Evolutionary conservation across 2,329 filamentous ascomycete genomes (phyloP).

Genomic region (Sporothrix sp.): DNA sequence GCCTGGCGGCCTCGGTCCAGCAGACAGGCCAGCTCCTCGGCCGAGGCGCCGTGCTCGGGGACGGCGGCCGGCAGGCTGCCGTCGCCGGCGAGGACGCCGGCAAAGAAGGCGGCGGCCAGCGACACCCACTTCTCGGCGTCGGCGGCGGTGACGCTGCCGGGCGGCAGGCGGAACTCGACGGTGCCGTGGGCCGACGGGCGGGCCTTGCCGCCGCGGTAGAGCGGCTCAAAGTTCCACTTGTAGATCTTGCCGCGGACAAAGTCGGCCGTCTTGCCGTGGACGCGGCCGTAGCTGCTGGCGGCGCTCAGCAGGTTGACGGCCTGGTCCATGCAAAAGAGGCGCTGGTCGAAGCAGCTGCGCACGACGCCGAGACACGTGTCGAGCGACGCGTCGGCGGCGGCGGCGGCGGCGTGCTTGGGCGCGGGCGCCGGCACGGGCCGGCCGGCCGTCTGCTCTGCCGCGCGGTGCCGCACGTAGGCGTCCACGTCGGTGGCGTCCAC

Average conservation of each 20-base stretch:
- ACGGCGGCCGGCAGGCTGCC: neutral
- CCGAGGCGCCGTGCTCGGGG: constrained; percentile 13
- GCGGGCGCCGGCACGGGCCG: neutral
- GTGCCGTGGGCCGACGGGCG: constrained; percentile 19
- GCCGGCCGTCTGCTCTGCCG: neutral
- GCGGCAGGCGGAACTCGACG: constrained; percentile 30
- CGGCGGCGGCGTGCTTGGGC: neutral
- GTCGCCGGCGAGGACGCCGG: constrained; percentile 20
- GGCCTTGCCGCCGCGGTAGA: neutral
- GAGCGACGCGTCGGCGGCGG: constrained; percentile 1
- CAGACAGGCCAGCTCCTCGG: constrained; percentile 22
- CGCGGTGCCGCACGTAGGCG: constrained; percentile 4
- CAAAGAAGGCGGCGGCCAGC: constrained; percentile 27
- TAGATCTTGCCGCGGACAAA: constrained; percentile 32
- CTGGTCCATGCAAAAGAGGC: constrained; percentile 13
- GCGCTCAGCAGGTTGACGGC: constrained; percentile 27
- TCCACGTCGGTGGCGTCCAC: constrained; percentile 22
- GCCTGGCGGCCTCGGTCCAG: constrained; percentile 18
- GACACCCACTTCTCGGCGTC: constrained; percentile 26
- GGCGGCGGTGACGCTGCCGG: constrained; percentile 23
- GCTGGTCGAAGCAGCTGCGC: constrained; percentile 11
- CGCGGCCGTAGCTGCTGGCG: constrained; percentile 23
- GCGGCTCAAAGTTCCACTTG: constrained; percentile 30
- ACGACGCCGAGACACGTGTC: constrained; percentile 21
- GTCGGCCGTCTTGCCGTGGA: constrained; percentile 24